Evolutionary conservation across 1,139 yeast species (phyloP).

Genomic region (Suhomyces chickasaworum): DNA sequence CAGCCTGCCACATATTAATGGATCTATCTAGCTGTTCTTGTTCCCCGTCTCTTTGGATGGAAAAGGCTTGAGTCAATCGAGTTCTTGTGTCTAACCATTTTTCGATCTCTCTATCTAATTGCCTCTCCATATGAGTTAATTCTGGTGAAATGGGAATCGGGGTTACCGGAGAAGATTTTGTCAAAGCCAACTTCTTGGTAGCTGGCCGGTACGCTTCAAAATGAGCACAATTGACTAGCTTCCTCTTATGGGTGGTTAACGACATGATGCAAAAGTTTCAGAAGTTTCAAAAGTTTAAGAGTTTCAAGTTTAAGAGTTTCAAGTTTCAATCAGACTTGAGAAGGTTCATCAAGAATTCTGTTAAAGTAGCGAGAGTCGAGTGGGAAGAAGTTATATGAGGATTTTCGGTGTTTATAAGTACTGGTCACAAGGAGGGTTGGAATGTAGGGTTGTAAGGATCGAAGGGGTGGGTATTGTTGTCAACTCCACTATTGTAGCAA

Average conservation of each 20-base stretch:
- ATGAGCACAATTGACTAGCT: constrained; percentile 1
- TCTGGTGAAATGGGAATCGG: background rate
- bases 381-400: background rate
- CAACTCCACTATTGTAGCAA: background rate
- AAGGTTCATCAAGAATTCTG: too few relatives aligned
- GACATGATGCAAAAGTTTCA: constrained; percentile 1
- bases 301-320: too few relatives aligned
- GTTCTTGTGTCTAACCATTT: background rate
- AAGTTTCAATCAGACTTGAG: too few relatives aligned
- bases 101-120: constrained; percentile 1
- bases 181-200: background rate
- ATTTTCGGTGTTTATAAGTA: background rate
- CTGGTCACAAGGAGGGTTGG: too few relatives aligned
- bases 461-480: background rate
- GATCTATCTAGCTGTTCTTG: background rate
- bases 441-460: too few relatives aligned
- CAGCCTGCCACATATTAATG: background rate
- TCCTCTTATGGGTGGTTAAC: constrained; percentile 2
- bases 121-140: background rate
- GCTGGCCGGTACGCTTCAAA: background rate
- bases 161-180: background rate
- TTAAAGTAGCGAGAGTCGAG: background rate
- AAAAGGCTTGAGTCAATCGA: background rate
- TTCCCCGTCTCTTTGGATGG: background rate
- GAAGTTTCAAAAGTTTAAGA: too few relatives aligned